Conservation (phyloP, 2,329 filamentous ascomycete species). For the Colletotrichum caudatum region DNA sequence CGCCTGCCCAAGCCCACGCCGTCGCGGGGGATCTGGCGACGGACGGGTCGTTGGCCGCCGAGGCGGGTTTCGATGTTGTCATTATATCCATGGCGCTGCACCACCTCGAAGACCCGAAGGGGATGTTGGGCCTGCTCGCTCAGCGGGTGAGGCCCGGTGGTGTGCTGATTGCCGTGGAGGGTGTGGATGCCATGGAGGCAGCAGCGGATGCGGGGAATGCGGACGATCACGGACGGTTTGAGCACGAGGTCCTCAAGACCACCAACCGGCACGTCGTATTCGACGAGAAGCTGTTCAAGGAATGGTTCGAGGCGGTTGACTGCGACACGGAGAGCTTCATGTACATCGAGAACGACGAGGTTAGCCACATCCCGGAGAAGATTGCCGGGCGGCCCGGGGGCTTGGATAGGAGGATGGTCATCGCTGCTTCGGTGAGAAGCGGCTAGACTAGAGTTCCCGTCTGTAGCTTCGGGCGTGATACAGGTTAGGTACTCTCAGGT, state of each 20-base stretch:
- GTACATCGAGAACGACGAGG: conserved; percentile 32
- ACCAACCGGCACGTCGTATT: conserved; percentile 45
- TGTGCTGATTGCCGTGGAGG: conserved; percentile 51
- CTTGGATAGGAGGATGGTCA: conserved; percentile 27
- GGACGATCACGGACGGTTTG: conserved; percentile 30
- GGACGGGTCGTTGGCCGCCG: conserved; percentile 40
- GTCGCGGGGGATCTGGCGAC: conserved; percentile 49
- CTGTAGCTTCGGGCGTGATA: too few relatives aligned
- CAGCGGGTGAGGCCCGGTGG: conserved; percentile 49
- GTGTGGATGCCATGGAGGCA: conserved; percentile 37
- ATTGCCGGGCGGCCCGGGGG: conserved; percentile 17
- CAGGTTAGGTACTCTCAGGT: neutral
- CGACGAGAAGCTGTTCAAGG: conserved; percentile 43
- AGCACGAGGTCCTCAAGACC: conserved; percentile 38
- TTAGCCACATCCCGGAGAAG: conserved; percentile 32
- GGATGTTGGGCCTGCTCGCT: conserved; percentile 47
- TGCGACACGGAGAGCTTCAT: conserved; percentile 52
- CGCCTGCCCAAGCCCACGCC: conserved; percentile 47
- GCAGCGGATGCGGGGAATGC: conserved; percentile 25
- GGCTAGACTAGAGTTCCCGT: neutral
- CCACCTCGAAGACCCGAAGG: conserved; percentile 48
- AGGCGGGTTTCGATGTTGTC: conserved; percentile 49
- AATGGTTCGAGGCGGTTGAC: conserved; percentile 54
- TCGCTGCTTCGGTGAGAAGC: conserved; percentile 23
- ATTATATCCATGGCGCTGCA: conserved; percentile 54